Base-by-base conservation (phyloP, 2,329 filamentous ascomycete genomes). In the Knoxdaviesia capensis region DNA sequence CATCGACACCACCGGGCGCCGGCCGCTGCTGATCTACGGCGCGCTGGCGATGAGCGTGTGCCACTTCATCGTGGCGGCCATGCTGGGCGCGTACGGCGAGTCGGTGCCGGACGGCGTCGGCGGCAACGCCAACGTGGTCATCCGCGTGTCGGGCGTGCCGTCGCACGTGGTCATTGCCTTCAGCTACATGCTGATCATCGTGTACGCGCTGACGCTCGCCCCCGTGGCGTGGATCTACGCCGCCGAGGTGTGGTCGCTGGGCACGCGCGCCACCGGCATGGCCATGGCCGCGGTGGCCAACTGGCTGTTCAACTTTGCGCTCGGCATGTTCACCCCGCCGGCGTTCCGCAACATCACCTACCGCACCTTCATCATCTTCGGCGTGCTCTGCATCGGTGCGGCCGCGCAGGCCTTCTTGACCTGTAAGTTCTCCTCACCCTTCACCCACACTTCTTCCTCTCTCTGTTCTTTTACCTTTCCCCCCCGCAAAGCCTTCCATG, bases 201-300 rank as follows among this genome's bases (percentile, higher is more conserved):
- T 74, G 47, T 79, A 79, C 52, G 68, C 71, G 1, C 59, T 77
- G n/a, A 78, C 73, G 0, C 63, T 75, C 11, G 74, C 72, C 0
- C 73, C 74, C 1, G 69, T 76, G 3, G 71, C 67, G 42, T 79
- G 75, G 74, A 66, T 78, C 38, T 80, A 80, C 49, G 69, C 71
- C 0, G 69, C 72, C 10, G 76, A 80, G 54, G 68, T 77, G 3
- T 77, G 69, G 67, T 72, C 70, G 0, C 60, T 77, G 3, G 69
- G 71, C 45, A 73, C 70, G 0, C 66, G 74, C 33, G 72, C 71
- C 3, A 69, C 63, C 3, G 72, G 71, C 20, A 74, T 77, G 61
- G 65, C 66, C 28, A 57, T 77, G 36, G 62, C 71, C 0, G 66
- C 70, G 3, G 59, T 70, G 11, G 63, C 64, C 34, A 61, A 61